A percentile compares a stretch with the other conserved stretches of the same genome.
Evolutionary conservation across 2,329 filamentous ascomycete genomes (phyloP).

Genomic region (Nannizzia gypsea): DNA sequence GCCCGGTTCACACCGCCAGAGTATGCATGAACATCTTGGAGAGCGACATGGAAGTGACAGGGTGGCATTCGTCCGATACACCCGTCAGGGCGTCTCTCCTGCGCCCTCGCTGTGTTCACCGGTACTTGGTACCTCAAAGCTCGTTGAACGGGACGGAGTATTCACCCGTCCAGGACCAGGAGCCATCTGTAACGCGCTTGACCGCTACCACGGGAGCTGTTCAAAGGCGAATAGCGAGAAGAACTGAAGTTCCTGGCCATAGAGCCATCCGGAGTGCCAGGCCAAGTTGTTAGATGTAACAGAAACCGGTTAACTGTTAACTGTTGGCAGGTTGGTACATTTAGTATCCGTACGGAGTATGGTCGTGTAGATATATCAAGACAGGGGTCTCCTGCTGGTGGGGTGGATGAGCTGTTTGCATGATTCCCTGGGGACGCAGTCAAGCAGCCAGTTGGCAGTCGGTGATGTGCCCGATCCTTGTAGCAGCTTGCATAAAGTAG

Average conservation of each 20-base stretch:
- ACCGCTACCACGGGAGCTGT: not conserved
- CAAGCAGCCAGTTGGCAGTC: not conserved
- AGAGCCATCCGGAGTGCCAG: not conserved
- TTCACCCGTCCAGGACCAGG: not conserved
- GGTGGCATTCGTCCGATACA: not conserved
- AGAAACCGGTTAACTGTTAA: not conserved
- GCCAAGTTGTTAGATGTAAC: not conserved
- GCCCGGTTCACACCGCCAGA: not conserved
- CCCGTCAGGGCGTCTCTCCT: not conserved
- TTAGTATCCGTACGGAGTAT: too few species aligned
- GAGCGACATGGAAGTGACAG: not conserved
- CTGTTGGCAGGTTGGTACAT: not conserved
- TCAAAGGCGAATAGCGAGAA: not conserved
- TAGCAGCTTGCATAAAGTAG: not conserved
- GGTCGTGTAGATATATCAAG: not conserved
- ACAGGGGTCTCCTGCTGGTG: not conserved
- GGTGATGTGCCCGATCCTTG: not conserved
- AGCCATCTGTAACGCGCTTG: not conserved
- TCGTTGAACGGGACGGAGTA: not conserved
- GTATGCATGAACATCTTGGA: conserved; percentile 1
- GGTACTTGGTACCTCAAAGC: not conserved
- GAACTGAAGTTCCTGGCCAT: not conserved
- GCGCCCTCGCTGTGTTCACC: not conserved
- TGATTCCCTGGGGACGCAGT: not conserved
- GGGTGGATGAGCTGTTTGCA: not conserved